Evolutionary conservation across 225 moss, liverwort and hornwort genomes (phyloP), one percentile per base, ranked within the genome.

Genomic region (Pseudisothecium myosuroides): DNA sequence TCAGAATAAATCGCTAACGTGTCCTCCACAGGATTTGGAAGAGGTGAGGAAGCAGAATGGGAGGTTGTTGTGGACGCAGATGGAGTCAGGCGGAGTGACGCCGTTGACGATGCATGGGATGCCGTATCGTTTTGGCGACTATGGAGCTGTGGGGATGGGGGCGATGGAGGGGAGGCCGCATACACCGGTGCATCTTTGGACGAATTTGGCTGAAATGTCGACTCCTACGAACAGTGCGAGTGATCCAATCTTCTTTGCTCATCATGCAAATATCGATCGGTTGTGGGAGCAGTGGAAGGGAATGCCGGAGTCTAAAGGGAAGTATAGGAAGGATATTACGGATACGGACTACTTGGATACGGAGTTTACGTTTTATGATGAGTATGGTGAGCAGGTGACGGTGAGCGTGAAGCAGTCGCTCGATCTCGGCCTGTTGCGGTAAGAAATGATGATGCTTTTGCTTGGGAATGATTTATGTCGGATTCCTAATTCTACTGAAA

Each of bases 281-380:
- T 2, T 92, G 34, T 91, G 92, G 92, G 93, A 92, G 11, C 50
- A 58, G 36, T 93, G 92, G 94, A n/a, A 86, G 9, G 66, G 65
- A 5, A 36, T 73, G 5, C 84, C 94, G 10, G 61, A n/a, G n/a
- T n/a, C n/a, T n/a, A n/a, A n/a, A n/a, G n/a, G n/a, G n/a, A n/a
- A n/a, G 24, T 83, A 83, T 27, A 85, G 86, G 52, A 90, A 74
- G n/a, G 90, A 93, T 27, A 5, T 94, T 14, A 58, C 83, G 4
- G 95, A 95, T 63, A 68, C 90, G 4, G 92, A 95, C 49, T 96
- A 88, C 43, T 90, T 96, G 31, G n/a, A 94, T 39, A 91, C 95
- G 5, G 85, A 88, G 32, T 94, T 96, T 56, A 90, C 92, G 10
- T 95, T 96, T 81, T 96, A 92, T 36, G 94, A 96, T 37, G 96